Percentiles rank a stretch among this genome's conserved stretches.
These are phyloP conservation scores for Aspergillus fischeri DNA, from an alignment of 2,329 filamentous ascomycete species.

Conservation along the genomic window DNA sequence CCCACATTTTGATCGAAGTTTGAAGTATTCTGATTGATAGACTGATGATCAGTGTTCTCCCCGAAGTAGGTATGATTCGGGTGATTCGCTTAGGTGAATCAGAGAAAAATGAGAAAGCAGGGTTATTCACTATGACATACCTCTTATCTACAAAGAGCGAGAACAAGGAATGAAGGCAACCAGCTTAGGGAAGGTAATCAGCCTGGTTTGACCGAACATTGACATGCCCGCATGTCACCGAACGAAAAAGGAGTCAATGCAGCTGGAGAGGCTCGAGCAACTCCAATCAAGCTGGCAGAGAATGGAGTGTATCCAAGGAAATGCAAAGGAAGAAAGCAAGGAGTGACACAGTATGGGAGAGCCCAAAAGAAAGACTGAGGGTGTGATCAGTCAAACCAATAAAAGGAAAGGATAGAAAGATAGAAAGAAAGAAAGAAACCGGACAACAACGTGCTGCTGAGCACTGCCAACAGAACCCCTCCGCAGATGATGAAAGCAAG, in stretches of 20 bases:
- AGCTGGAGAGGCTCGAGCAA: constrained; percentile 2
- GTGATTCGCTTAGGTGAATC: not conserved
- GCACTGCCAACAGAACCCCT: not conserved
- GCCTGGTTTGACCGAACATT: constrained; percentile 4
- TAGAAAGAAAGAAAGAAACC: not conserved
- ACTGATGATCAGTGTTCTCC: not conserved
- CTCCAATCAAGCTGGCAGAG: not conserved
- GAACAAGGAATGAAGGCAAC: not conserved
- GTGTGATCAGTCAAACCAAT: not conserved
- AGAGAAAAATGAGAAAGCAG: not conserved
- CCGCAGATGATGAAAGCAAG: not conserved
- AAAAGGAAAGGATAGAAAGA: constrained; percentile 1
- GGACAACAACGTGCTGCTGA: not conserved
- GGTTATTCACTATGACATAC: not conserved
- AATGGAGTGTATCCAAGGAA: not conserved
- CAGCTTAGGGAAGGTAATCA: not conserved
- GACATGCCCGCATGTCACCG: constrained; percentile 20
- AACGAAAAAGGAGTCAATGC: constrained; percentile 1
- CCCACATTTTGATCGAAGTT: constrained; percentile 49
- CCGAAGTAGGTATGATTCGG: not conserved
- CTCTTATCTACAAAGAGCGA: not conserved
- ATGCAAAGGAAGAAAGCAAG: constrained; percentile 1
- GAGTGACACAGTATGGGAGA: constrained; percentile 1
- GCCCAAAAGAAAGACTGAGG: constrained; percentile 1
- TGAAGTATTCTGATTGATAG: not conserved